phyloP scores from a whole-genome alignment of 2,329 filamentous ascomycete species.

The Mariannaea sp. region DNA sequence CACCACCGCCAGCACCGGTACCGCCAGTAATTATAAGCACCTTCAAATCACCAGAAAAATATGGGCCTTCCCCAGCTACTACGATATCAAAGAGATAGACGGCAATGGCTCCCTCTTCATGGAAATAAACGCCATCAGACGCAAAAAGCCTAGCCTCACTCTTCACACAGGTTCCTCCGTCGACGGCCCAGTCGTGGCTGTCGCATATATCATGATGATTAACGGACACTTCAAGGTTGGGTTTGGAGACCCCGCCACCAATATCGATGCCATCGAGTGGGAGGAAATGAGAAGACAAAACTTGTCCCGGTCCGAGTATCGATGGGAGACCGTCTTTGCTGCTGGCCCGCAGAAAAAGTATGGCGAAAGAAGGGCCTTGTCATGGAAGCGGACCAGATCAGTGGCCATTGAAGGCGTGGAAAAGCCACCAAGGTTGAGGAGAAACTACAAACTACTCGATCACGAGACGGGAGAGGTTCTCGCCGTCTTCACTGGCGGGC shows the following conservation, averaged over 20 bases:
- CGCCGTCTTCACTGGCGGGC: constrained; percentile 21
- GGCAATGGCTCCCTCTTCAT: constrained; percentile 1
- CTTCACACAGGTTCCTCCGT: constrained; percentile 18
- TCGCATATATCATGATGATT: constrained; percentile 23
- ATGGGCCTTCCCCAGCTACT: not conserved
- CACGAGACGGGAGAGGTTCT: constrained; percentile 13
- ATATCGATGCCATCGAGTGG: constrained; percentile 16
- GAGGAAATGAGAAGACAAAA: constrained; percentile 26
- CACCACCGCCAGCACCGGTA: too few species aligned
- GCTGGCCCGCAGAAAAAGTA: not conserved
- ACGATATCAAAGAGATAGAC: not conserved
- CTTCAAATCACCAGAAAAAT: constrained; percentile 4
- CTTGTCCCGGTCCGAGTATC: constrained; percentile 11
- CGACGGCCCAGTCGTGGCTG: constrained; percentile 12
- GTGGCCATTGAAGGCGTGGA: constrained; percentile 14
- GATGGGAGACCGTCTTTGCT: constrained; percentile 5
- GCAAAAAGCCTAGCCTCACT: constrained; percentile 13
- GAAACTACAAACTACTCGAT: constrained; percentile 25
- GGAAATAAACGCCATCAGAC: not conserved
- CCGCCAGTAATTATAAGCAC: not conserved
- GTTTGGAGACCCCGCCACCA: constrained; percentile 21
- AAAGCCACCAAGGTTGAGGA: not conserved
- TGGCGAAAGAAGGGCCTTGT: constrained; percentile 11
- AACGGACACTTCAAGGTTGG: constrained; percentile 25
- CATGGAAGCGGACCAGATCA: constrained; percentile 24